phyloP scores from a whole-genome alignment of 352 stramenopile species.

The Phytophthora syringae region DNA sequence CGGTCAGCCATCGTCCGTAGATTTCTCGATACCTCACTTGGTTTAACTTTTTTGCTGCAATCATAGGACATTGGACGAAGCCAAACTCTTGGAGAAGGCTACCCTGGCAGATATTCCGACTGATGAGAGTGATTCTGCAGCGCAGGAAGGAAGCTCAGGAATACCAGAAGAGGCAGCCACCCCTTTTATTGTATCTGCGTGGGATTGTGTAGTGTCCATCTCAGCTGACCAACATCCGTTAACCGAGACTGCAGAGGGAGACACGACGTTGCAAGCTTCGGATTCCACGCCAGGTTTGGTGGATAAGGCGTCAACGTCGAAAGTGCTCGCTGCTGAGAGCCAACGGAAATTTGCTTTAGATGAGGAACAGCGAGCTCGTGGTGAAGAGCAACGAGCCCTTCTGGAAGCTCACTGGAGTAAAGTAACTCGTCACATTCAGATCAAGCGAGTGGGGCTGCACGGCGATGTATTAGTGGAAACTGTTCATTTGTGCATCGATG shows the following conservation, averaged over 20 bases:
- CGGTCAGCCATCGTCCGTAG: constrained; percentile 26
- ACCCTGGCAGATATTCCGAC: constrained; percentile 17
- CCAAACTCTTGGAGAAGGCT: constrained; percentile 60
- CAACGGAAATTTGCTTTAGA: constrained; percentile 28
- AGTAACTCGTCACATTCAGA: constrained; percentile 36
- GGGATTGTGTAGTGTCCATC: constrained; percentile 39
- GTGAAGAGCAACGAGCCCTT: constrained; percentile 26
- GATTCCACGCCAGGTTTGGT: constrained; percentile 20
- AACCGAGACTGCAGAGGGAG: constrained; percentile 1
- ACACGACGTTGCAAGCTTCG: constrained; percentile 15
- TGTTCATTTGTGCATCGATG: constrained; percentile 48
- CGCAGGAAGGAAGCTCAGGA: constrained; percentile 20
- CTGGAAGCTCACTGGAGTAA: constrained; percentile 29
- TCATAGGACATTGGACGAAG: constrained; percentile 52
- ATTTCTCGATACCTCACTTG: neutral
- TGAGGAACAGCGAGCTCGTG: constrained; percentile 27
- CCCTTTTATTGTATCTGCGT: constrained; percentile 18
- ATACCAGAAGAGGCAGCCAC: constrained; percentile 19
- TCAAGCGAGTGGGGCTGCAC: constrained; percentile 40
- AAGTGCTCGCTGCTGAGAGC: constrained; percentile 12
- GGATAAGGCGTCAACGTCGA: constrained; percentile 16
- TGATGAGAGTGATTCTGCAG: constrained; percentile 8
- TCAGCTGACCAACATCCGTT: constrained; percentile 5
- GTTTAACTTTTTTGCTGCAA: neutral
- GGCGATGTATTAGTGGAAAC: constrained; percentile 44